These are phyloP conservation scores for Babesia gibsoni DNA, from an alignment of 169 alveolate genomes.

Conservation along the genomic window DNA sequence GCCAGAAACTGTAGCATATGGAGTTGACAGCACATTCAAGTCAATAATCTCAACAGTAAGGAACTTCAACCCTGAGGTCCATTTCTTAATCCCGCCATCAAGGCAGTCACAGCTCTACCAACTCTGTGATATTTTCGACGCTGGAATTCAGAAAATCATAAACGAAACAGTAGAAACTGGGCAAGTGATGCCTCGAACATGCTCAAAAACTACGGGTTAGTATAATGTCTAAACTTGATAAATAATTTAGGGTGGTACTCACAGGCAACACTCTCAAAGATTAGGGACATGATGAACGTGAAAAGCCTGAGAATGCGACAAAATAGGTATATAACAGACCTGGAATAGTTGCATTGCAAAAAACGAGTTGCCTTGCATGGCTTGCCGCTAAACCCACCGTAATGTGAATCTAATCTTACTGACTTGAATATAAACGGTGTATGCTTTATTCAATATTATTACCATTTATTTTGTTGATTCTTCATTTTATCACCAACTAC, in stretches of 20 bases:
- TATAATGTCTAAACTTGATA: too few species aligned
- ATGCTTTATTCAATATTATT: too few species aligned
- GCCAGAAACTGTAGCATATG: neutral
- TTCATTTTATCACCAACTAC: too few species aligned
- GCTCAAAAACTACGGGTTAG: constrained; percentile 60
- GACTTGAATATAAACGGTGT: too few species aligned
- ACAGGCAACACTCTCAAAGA: constrained; percentile 30
- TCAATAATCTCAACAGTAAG: constrained; percentile 3
- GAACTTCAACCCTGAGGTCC: constrained; percentile 55
- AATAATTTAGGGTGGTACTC: constrained; percentile 58
- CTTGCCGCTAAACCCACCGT: too few species aligned
- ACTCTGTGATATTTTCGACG: constrained; percentile 62
- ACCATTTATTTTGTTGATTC: too few species aligned
- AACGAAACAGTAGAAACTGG: neutral
- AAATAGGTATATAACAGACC: neutral
- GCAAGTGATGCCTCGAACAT: neutral
- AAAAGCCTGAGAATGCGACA: constrained; percentile 65
- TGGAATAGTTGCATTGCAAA: too few species aligned
- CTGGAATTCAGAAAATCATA: constrained; percentile 56
- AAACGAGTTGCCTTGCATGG: too few species aligned
- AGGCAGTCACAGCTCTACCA: constrained; percentile 63
- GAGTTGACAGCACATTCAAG: constrained; percentile 13
- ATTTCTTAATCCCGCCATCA: constrained; percentile 55
- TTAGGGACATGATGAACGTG: constrained; percentile 59
- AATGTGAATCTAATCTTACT: too few species aligned